Evolutionary conservation across 2,329 filamentous ascomycete species (phyloP).

Genomic region (Fusarium concolor): DNA sequence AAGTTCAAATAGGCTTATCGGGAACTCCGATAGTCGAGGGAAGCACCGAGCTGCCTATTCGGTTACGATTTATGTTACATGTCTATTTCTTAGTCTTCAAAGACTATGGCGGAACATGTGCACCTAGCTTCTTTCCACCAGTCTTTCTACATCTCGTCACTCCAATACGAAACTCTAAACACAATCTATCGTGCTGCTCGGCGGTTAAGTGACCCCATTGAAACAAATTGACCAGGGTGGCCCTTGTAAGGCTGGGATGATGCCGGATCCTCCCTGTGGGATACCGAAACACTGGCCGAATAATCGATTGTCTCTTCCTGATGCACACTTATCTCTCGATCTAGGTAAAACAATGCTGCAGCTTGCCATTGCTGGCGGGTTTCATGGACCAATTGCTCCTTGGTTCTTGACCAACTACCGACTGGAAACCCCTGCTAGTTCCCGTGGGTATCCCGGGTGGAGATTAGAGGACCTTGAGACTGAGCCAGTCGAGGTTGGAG

Average conservation of each 20-base stretch:
- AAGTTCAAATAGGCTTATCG: slow-evolving; percentile 10
- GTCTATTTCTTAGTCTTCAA: background rate
- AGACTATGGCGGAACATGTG: background rate
- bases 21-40: slow-evolving; percentile 6
- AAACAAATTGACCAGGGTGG: slow-evolving; percentile 4
- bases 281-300: slow-evolving; percentile 17
- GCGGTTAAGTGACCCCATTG: slow-evolving; percentile 7
- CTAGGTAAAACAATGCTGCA: background rate
- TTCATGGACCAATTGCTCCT: slow-evolving; percentile 11
- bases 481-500: background rate
- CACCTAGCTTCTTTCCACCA: slow-evolving; percentile 23
- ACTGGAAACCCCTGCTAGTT: slow-evolving; percentile 25
- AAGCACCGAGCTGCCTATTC: slow-evolving; percentile 20
- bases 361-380: slow-evolving; percentile 3
- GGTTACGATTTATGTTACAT: slow-evolving; percentile 2
- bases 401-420: background rate
- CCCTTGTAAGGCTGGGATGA: background rate
- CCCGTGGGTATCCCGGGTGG: slow-evolving; percentile 8
- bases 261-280: background rate
- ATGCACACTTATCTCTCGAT: background rate
- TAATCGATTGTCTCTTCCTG: background rate
- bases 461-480: slow-evolving; percentile 19
- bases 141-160: slow-evolving; percentile 10
- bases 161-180: slow-evolving; percentile 16
- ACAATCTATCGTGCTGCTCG: background rate